Evolutionary conservation across 495 filamentous ascomycete species (phyloP), one percentile per base, ranked within the genome.

Genomic region (Penicillium steckii): DNA sequence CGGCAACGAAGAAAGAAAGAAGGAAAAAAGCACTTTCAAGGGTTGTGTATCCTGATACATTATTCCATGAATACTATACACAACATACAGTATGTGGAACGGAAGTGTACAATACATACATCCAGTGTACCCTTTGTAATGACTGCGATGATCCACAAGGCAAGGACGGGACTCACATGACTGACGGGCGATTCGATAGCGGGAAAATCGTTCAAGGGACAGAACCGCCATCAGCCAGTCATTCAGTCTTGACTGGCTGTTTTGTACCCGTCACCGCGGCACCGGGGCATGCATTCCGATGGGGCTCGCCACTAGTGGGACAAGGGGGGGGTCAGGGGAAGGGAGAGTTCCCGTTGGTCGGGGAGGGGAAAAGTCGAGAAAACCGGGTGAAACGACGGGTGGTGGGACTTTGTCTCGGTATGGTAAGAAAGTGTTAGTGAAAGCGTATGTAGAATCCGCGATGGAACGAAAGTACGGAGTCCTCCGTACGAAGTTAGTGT

Each of bases 191-290:
- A 60, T 41, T 68, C 62, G 56, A 64, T 70, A 63, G 60, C 44
- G 49, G 42, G 55, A 59, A 58, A 56, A 61, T 61, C 55, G 46
- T 54, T 41, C 49, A 59, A 55, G 49, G 56, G 42, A 33, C 29
- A 53, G 40, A 57, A 41, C 45, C 53, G 44, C 33, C 35, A 24
- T 46, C 47, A 37, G 50, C 54, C 60, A 55, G 44, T 56, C 23
- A 44, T 12, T 0, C 42, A 23, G 22, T 52, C 56, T 50, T 8
- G 50, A 49, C 45, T 44, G 29, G 53, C 44, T 50, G 43, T 55
- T 63, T 64, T 41, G 48, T 61, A 70, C 67, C 67, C 69, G 64
- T 68, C 70, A 62, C 63, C 69, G 69, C 67, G 69, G 69, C 69
- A 69, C 60, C 64, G 66, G 69, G 62, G 64, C 57, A 45, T 59